Conservation (phyloP, 2,329 filamentous ascomycete species). For the Endoconidiophora laricicola region DNA sequence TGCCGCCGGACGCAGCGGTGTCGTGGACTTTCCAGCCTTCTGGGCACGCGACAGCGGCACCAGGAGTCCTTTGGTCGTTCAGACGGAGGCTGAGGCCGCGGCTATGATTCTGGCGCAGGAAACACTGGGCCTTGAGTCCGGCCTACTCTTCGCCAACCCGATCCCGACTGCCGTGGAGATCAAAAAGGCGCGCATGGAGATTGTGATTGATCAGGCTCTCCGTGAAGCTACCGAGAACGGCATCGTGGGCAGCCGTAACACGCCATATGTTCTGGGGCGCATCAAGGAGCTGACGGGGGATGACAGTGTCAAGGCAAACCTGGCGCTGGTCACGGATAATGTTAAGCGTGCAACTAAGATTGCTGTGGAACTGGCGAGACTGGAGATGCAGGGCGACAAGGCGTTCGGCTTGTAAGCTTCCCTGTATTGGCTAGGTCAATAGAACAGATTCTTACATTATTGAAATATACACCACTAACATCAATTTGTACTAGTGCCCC, state of each 20-base stretch:
- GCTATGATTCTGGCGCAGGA: constrained; percentile 74
- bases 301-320: constrained; percentile 58
- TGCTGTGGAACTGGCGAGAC: constrained; percentile 32
- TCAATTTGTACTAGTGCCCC: background rate
- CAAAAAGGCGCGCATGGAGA: constrained; percentile 52
- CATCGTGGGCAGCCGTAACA: constrained; percentile 59
- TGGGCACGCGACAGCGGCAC: constrained; percentile 78
- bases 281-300: constrained; percentile 64
- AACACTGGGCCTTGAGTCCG: constrained; percentile 54
- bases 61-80: constrained; percentile 58
- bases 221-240: constrained; percentile 46
- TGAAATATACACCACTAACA: background rate
- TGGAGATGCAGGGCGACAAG: constrained; percentile 9
- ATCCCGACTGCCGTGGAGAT: constrained; percentile 57
- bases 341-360: constrained; percentile 38
- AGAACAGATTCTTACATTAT: no score
- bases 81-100: constrained; percentile 66
- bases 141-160: constrained; percentile 77
- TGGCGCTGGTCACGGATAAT: constrained; percentile 39
- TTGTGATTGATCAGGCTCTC: constrained; percentile 51
- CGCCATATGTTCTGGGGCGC: constrained; percentile 63
- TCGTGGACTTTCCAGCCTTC: constrained; percentile 78
- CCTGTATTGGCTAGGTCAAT: background rate
- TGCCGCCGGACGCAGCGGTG: constrained; percentile 55
- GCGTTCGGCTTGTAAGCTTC: constrained; percentile 5